Evolutionary conservation across 768 basidiomycete genomes (phyloP).

Genomic region (Cystoderma amianthinum): DNA sequence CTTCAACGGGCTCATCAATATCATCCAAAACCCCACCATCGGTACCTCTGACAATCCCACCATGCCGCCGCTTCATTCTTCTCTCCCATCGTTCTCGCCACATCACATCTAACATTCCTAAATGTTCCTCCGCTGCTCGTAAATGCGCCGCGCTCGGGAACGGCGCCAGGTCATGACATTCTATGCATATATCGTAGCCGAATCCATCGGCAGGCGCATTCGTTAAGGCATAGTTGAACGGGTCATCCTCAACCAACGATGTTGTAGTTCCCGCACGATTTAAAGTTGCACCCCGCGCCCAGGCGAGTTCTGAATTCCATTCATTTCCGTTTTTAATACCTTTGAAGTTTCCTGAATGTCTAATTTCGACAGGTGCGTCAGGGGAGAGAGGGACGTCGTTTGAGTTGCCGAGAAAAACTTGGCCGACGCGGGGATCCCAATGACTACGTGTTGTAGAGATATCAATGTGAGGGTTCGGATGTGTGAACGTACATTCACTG

Average conservation of each 20-base stretch:
- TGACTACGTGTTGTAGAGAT: constrained; percentile 27
- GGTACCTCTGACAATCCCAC: not conserved
- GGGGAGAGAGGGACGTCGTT: constrained; percentile 62
- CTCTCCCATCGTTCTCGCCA: constrained; percentile 47
- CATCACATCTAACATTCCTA: constrained; percentile 54
- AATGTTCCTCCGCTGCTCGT: constrained; percentile 70
- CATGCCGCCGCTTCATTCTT: constrained; percentile 8
- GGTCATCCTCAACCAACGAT: constrained; percentile 21
- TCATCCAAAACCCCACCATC: constrained; percentile 10
- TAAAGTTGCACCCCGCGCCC: not conserved
- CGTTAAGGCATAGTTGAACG: constrained; percentile 32
- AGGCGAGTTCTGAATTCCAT: constrained; percentile 2
- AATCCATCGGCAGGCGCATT: constrained; percentile 43
- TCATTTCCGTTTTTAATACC: constrained; percentile 2
- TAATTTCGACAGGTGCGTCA: constrained; percentile 13
- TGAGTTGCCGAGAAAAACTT: constrained; percentile 78
- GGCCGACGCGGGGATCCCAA: constrained; percentile 55
- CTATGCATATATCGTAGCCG: constrained; percentile 83
- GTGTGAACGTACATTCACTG: not conserved
- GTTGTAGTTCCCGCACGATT: constrained; percentile 1
- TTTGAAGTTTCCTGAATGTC: constrained; percentile 1
- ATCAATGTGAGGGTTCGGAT: constrained; percentile 10
- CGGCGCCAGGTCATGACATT: constrained; percentile 78
- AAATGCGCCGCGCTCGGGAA: constrained; percentile 65
- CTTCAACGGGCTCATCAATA: constrained; percentile 52